Conservation (phyloP, 768 basidiomycete genomes). For the Pisolithus marmoratus region DNA sequence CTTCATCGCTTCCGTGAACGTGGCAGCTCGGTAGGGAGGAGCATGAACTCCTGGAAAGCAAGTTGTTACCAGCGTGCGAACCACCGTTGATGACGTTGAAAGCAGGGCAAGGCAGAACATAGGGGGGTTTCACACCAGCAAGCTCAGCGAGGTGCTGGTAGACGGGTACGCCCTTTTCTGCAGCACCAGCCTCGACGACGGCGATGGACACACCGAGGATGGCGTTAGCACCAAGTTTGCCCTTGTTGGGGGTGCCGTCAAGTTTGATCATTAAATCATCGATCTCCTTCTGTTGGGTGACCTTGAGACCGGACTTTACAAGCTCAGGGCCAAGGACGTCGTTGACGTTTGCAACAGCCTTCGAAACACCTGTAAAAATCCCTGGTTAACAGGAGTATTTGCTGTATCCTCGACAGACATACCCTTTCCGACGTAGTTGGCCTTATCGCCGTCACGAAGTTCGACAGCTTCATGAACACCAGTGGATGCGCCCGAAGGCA, state of each 20-base stretch:
- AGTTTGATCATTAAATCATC: conserved; percentile 98
- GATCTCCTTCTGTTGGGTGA: conserved; percentile 90
- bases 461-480: conserved; percentile 98
- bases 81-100: conserved; percentile 99
- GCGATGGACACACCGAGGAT: conserved; percentile 99
- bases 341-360: conserved; percentile 96
- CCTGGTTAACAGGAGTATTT: not conserved
- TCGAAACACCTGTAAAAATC: conserved; percentile 65
- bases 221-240: conserved; percentile 98
- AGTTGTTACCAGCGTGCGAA: conserved; percentile 99
- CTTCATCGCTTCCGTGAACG: conserved; percentile 97
- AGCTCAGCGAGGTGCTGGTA: conserved; percentile 96
- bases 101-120: conserved; percentile 84
- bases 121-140: conserved; percentile 92
- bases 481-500: conserved; percentile 98
- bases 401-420: conserved; percentile 13
- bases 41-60: conserved; percentile 99
- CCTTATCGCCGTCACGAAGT: conserved; percentile 95
- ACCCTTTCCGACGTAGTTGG: conserved; percentile 94
- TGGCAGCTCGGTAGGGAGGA: conserved; percentile 90
- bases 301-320: conserved; percentile 75
- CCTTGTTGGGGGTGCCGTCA: conserved; percentile 97
- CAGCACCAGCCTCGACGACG: conserved; percentile 87
- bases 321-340: conserved; percentile 82
- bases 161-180: conserved; percentile 90